These are phyloP conservation scores for Hordeum marinum DNA, from an alignment of 176 grass and related monocot genomes.

Conservation along the genomic window DNA sequence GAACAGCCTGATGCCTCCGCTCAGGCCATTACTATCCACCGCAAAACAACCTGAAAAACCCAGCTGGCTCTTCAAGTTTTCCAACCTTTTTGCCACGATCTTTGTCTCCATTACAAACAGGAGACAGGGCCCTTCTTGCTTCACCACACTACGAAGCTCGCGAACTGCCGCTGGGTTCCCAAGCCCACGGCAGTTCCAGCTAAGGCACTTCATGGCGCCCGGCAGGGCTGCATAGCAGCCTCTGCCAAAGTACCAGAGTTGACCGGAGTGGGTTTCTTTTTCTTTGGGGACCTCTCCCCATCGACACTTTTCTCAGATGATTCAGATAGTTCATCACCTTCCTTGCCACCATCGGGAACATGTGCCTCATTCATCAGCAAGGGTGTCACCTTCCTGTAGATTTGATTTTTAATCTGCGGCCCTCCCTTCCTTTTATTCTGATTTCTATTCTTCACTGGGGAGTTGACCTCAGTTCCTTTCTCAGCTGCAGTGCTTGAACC, in stretches of 20 bases:
- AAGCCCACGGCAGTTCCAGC: background rate
- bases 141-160: background rate
- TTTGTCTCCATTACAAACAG: background rate
- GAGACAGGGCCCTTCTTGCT: background rate
- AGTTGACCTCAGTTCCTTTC: background rate
- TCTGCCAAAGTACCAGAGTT: background rate
- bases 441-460: background rate
- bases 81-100: background rate
- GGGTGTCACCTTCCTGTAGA: background rate
- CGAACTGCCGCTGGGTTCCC: background rate
- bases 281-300: background rate
- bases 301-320: background rate
- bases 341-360: too few species aligned
- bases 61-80: background rate
- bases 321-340: too few species aligned
- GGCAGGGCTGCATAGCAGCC: background rate
- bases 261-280: background rate
- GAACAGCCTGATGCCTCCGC: too few species aligned
- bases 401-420: fast-evolving
- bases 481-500: background rate
- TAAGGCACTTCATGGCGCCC: background rate
- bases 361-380: background rate
- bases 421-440: background rate
- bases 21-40: too few species aligned
- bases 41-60: too few species aligned